Evolutionary conservation across 2,329 filamentous ascomycete species (phyloP).

Genomic region (Trichoderma sp.): DNA sequence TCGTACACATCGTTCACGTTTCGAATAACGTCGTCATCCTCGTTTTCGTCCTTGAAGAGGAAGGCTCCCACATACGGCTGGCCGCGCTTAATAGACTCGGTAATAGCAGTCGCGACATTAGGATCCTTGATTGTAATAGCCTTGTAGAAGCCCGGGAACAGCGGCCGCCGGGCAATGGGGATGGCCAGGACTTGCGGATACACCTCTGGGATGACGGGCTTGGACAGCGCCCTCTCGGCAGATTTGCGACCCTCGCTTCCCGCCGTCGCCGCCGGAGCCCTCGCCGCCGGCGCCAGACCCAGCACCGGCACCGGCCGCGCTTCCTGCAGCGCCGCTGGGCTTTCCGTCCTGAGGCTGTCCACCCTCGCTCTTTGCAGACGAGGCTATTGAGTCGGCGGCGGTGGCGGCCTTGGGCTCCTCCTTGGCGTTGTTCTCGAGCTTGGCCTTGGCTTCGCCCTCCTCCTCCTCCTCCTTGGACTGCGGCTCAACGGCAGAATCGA

Average conservation of each 20-base stretch:
- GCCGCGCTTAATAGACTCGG: conserved; percentile 93
- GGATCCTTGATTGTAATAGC: conserved; percentile 94
- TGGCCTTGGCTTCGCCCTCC: conserved; percentile 52
- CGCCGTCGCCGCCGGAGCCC: conserved; percentile 56
- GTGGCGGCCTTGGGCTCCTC: conserved; percentile 46
- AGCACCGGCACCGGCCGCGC: conserved; percentile 57
- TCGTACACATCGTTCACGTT: conserved; percentile 90
- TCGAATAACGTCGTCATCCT: conserved; percentile 90
- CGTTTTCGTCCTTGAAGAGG: conserved; percentile 92
- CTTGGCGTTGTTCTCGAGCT: conserved; percentile 47
- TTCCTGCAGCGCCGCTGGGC: conserved; percentile 37
- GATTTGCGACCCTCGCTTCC: conserved; percentile 72
- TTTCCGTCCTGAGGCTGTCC: conserved; percentile 49
- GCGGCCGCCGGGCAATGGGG: conserved; percentile 85
- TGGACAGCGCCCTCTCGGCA: conserved; percentile 73
- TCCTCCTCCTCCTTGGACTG: conserved; percentile 51
- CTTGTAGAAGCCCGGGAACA: conserved; percentile 99
- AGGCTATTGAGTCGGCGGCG: conserved; percentile 25
- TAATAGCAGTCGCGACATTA: conserved; percentile 85
- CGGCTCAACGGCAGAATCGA: conserved; percentile 47
- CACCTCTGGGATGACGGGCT: conserved; percentile 86
- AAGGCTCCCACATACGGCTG: conserved; percentile 98
- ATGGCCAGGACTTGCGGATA: conserved; percentile 98
- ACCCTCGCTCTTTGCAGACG: conserved; percentile 45
- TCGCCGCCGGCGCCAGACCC: conserved; percentile 50